These are phyloP conservation scores for Margaritispora aquatica DNA, from an alignment of 495 filamentous ascomycete species.

Conservation along the genomic window DNA sequence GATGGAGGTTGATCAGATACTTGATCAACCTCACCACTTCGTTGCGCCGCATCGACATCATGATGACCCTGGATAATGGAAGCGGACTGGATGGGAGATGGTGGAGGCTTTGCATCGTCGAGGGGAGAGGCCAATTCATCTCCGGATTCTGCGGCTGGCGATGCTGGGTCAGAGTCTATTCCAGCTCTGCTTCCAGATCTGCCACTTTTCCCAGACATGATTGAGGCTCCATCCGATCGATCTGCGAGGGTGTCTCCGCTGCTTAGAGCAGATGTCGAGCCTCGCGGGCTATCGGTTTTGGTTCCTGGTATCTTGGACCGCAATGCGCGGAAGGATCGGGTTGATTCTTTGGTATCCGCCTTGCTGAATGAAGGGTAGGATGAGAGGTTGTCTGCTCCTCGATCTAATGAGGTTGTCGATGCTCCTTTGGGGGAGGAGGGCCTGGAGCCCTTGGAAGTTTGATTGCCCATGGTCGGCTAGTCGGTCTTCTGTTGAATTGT, in stretches of 20 bases:
- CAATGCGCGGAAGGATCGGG: slow-evolving; percentile 75
- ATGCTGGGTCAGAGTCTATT: neutral
- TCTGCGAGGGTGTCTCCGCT: slow-evolving; percentile 50
- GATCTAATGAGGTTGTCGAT: slow-evolving; percentile 26
- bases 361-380: slow-evolving; percentile 88
- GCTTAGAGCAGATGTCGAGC: slow-evolving; percentile 57
- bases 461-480: slow-evolving; percentile 84
- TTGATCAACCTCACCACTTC: slow-evolving; percentile 85
- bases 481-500: neutral
- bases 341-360: slow-evolving; percentile 91
- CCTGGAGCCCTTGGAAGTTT: slow-evolving; percentile 65
- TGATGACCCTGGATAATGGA: slow-evolving; percentile 71
- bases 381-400: slow-evolving; percentile 40
- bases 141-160: slow-evolving; percentile 4
- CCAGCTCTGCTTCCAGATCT: slow-evolving; percentile 37
- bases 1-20: slow-evolving; percentile 89
- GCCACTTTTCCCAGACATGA: slow-evolving; percentile 57
- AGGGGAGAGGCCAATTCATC: slow-evolving; percentile 20
- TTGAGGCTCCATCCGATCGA: slow-evolving; percentile 67
- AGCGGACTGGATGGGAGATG: slow-evolving; percentile 78
- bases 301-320: slow-evolving; percentile 53
- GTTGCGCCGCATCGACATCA: slow-evolving; percentile 73
- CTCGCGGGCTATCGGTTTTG: slow-evolving; percentile 72
- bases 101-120: slow-evolving; percentile 60
- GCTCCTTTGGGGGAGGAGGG: slow-evolving; percentile 26